Evolutionary conservation across 2,329 filamentous ascomycete species (phyloP).

Genomic region (Torrubiellomyces zombiae): DNA sequence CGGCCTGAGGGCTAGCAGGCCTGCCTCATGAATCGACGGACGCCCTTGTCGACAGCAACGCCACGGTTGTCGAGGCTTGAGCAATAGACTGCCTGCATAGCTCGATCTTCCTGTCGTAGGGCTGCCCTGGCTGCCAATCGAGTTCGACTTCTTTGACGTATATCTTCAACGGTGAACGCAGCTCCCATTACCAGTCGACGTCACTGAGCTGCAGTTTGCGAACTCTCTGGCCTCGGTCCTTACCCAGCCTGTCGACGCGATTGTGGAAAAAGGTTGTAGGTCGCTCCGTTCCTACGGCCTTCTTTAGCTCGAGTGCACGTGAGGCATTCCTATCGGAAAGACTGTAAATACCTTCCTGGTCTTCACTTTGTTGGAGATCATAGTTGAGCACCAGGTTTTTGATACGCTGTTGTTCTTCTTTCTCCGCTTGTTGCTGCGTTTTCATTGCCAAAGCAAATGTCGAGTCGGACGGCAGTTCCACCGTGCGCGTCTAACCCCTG

Average conservation of each 20-base stretch:
- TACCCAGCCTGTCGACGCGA: constrained; percentile 36
- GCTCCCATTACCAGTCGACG: constrained; percentile 97
- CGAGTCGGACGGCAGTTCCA: constrained; percentile 80
- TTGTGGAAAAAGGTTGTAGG: constrained; percentile 31
- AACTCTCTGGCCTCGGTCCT: constrained; percentile 62
- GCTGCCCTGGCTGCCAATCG: too few relatives aligned
- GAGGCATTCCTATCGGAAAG: too few relatives aligned
- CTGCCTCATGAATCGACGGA: too few relatives aligned
- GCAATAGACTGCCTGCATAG: too few relatives aligned
- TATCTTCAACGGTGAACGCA: too few relatives aligned
- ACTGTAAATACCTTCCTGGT: constrained; percentile 50
- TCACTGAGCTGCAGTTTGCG: constrained; percentile 90
- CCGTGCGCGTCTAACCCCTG: constrained; percentile 58
- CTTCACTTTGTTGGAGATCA: constrained; percentile 73
- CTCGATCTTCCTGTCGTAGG: too few relatives aligned
- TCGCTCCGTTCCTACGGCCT: constrained; percentile 32
- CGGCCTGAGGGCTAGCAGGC: too few relatives aligned
- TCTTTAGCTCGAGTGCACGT: constrained; percentile 39
- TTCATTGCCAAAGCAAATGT: constrained; percentile 94
- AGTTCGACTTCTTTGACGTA: too few relatives aligned
- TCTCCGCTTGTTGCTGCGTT: constrained; percentile 83
- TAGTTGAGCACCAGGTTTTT: constrained; percentile 96
- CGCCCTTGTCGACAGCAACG: too few relatives aligned
- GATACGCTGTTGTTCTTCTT: constrained; percentile 94
- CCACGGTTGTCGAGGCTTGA: too few relatives aligned